Evolutionary conservation across 2,329 filamentous ascomycete species (phyloP).

Genomic region (Exophiala sp.): DNA sequence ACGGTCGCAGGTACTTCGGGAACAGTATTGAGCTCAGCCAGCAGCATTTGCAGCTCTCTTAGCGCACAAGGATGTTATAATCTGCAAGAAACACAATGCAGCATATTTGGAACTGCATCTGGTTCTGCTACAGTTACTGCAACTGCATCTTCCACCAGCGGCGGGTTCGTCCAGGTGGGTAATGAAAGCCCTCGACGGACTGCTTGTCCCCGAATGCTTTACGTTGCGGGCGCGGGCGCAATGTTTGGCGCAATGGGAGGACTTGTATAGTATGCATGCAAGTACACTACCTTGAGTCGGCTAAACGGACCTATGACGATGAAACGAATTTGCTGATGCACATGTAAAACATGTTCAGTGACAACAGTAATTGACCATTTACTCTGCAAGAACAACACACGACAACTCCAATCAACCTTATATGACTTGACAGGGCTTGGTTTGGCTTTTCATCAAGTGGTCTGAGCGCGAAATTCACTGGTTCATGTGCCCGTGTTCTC

Average conservation of each 20-base stretch:
- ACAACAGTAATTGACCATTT: no score
- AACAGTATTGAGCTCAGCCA: constrained; percentile 39
- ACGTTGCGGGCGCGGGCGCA: constrained; percentile 42
- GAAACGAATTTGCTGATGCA: constrained; percentile 3
- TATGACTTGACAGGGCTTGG: no score
- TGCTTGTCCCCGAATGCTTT: constrained; percentile 37
- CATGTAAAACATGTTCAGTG: no score
- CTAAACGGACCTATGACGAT: constrained; percentile 16
- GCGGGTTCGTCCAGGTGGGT: constrained; percentile 24
- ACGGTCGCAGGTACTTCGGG: constrained; percentile 47
- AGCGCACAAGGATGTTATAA: constrained; percentile 49
- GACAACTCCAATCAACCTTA: no score
- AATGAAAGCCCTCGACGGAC: constrained; percentile 24
- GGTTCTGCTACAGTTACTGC: constrained; percentile 17
- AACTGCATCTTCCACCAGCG: constrained; percentile 25
- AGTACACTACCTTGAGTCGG: background rate
- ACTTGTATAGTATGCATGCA: constrained; percentile 7
- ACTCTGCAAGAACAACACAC: no score
- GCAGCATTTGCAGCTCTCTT: constrained; percentile 45
- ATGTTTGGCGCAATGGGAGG: constrained; percentile 40
- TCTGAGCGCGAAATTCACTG: no score
- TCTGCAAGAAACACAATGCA: constrained; percentile 47
- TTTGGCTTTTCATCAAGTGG: no score
- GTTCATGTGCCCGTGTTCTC: no score
- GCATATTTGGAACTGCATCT: constrained; percentile 34